A percentile compares a stretch with the other conserved stretches of the same genome.
Evolutionary conservation across 805 yeast genomes (phyloP).

Genomic region (Kazachstania africana): DNA sequence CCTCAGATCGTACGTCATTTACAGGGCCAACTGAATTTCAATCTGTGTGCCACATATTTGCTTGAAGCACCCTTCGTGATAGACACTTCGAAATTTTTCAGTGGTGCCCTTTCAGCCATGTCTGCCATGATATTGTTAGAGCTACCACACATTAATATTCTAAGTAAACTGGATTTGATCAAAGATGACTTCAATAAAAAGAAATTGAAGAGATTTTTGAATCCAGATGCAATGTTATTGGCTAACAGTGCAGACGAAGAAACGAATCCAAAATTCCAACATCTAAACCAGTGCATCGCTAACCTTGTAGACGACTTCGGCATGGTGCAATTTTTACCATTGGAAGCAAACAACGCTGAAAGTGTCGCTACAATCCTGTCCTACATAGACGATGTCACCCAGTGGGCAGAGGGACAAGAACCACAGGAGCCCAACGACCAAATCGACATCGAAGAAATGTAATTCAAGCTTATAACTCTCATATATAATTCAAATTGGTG

Average conservation of each 20-base stretch:
- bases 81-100: constrained; percentile 83
- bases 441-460: constrained; percentile 42
- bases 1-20: constrained; percentile 84
- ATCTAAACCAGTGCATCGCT: constrained; percentile 72
- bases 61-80: constrained; percentile 90
- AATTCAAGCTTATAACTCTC: background rate
- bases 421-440: constrained; percentile 92
- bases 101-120: constrained; percentile 96
- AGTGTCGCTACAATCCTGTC: constrained; percentile 74
- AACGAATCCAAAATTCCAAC: constrained; percentile 49
- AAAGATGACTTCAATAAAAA: constrained; percentile 67
- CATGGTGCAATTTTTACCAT: constrained; percentile 93
- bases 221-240: constrained; percentile 81
- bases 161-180: constrained; percentile 78
- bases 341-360: constrained; percentile 67
- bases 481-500: background rate
- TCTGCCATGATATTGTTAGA: constrained; percentile 94
- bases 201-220: constrained; percentile 70
- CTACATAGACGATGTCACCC: constrained; percentile 93
- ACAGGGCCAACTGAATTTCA: constrained; percentile 67
- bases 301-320: constrained; percentile 93
- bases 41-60: constrained; percentile 83
- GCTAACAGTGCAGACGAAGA: constrained; percentile 34
- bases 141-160: constrained; percentile 84
- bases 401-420: constrained; percentile 94